A percentile compares a stretch with the other conserved stretches of the same genome.
Conservation (phyloP, 2,329 filamentous ascomycete genomes). For the Didymella pomorum region DNA sequence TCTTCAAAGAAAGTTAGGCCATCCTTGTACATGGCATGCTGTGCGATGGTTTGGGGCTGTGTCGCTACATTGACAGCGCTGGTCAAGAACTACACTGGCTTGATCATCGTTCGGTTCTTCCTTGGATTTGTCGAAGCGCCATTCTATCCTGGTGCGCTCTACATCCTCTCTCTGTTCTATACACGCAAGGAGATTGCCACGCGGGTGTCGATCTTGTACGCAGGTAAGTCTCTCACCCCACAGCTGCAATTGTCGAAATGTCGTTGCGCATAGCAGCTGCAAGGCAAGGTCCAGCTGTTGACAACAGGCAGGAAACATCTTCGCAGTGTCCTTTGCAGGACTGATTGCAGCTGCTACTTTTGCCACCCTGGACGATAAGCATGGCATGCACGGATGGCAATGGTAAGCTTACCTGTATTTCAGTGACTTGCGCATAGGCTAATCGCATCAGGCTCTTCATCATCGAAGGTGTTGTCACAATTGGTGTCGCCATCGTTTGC, state of each 20-base stretch:
- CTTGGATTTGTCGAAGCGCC: conserved; percentile 44
- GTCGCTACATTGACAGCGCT: conserved; percentile 41
- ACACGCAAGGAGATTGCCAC: conserved; percentile 59
- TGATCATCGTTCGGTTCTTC: conserved; percentile 42
- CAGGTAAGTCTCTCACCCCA: conserved; percentile 10
- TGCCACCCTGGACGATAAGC: conserved; percentile 26
- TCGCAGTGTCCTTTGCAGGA: conserved; percentile 26
- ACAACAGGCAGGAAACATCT: conserved; percentile 17
- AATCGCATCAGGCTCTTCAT: conserved; percentile 26
- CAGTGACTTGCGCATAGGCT: background rate
- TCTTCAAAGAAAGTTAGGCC: conserved; percentile 42
- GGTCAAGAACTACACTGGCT: conserved; percentile 38
- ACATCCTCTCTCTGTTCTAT: conserved; percentile 70
- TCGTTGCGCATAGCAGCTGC: too few species aligned
- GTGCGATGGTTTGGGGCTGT: conserved; percentile 46
- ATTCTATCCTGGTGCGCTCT: conserved; percentile 67
- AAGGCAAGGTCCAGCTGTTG: background rate
- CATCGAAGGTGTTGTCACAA: conserved; percentile 38
- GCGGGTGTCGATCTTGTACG: conserved; percentile 20
- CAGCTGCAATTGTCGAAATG: background rate
- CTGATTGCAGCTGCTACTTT: conserved; percentile 30
- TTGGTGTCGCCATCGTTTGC: conserved; percentile 39
- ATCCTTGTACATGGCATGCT: conserved; percentile 42
- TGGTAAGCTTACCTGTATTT: conserved; percentile 3
- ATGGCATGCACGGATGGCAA: conserved; percentile 31